Base-by-base conservation (phyloP, 805 yeast species). In the Candida argentea region DNA sequence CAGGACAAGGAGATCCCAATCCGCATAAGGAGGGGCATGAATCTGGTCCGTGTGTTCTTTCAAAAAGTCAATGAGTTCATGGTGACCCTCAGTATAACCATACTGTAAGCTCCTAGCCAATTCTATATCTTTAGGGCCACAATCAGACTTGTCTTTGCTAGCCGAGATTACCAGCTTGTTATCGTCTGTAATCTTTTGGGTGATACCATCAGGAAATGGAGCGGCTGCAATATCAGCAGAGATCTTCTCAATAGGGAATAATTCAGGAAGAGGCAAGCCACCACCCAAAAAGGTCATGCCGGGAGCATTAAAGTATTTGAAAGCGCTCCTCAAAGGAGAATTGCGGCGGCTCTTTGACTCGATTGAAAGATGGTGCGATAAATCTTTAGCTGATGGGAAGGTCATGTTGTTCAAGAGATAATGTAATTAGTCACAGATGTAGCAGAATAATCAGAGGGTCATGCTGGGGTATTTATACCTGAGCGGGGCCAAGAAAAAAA, bases 221-320 rank as follows among this genome's bases (percentile, higher is more conserved):
- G 91, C 80, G 8, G 74, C 65, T 32, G 95, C 94, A 5, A 85
- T 64, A 31, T 72, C 73, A 9, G 80, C 78, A 14, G 67, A 51
- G 33, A 89, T 52, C 39, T 74, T 71, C 44, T 86, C 84, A 70
- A 89, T 84, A 24, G 98, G 97, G 70, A 89, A 89, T 57, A 83
- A 81, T 38, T 81, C 89, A 15, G 95, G 62, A 51, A 84, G 61
- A 9, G 98, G 98, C 43, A 89, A 70, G 5, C 98, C 98, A 44
- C 97, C 98, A 31, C 96, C 97, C 31, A 89, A 70, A 50, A 86
- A 87, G 32, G 85, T 76, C 48, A 91, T 65, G 29, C 77, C 73
- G 19, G 94, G 95, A 38, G 72, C 67, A 24, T 63, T 61, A 46
- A 63, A 79, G 61, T 81, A 79, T 48, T 74, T 75, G 65, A 89